phyloP scores from a whole-genome alignment of 306 rosid species.

The Cyclanthera cordifolia region DNA sequence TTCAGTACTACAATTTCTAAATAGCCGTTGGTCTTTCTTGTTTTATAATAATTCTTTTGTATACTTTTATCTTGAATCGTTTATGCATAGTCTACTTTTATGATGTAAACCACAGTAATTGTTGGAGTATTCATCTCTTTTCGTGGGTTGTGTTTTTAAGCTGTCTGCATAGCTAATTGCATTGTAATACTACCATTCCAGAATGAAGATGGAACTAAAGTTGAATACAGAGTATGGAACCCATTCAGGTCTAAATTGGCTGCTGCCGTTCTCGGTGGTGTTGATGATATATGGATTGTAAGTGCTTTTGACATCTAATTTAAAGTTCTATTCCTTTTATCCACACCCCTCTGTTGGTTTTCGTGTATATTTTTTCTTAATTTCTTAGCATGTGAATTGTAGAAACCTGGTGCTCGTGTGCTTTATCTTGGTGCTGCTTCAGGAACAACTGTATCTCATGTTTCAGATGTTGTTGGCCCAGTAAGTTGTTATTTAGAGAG shows the following conservation, averaged over 20 bases:
- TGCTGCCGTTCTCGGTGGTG: conserved; percentile 86
- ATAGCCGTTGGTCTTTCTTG: not conserved
- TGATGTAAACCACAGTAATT: no score
- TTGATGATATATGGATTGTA: conserved; percentile 29
- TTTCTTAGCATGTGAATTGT: not conserved
- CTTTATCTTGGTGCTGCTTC: conserved; percentile 95
- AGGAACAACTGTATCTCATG: conserved; percentile 90
- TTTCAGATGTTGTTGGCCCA: conserved; percentile 90
- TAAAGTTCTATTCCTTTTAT: not conserved
- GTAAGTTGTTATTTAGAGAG: conserved; percentile 28
- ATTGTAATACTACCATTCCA: not conserved
- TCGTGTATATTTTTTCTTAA: no score
- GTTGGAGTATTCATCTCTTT: no score
- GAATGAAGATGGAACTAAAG: conserved; percentile 74
- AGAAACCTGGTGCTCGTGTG: conserved; percentile 78
- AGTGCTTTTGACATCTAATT: not conserved
- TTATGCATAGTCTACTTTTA: not conserved
- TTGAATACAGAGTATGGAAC: conserved; percentile 81
- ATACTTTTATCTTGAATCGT: not conserved
- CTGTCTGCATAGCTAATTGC: not conserved
- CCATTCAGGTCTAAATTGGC: conserved; percentile 94
- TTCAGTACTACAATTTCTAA: not conserved
- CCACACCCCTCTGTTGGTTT: no score
- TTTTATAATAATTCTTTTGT: no score
- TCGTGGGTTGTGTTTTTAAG: no score